Evolutionary conservation across 78 protist species (phyloP).

Genomic region (Bodo saltans): DNA sequence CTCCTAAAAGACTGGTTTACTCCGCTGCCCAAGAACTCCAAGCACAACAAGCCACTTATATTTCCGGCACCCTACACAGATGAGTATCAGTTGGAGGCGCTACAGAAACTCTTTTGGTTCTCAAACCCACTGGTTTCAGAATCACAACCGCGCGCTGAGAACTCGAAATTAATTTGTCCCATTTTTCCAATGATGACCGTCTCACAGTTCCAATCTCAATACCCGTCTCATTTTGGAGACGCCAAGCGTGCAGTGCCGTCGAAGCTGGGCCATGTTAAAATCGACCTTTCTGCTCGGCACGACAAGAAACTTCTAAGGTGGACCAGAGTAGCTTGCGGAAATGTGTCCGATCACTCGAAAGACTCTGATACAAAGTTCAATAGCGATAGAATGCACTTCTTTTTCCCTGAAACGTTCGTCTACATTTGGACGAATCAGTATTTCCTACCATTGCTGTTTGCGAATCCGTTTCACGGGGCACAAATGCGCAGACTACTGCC

Average conservation of each 20-base stretch:
- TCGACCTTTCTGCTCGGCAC: constrained; percentile 4
- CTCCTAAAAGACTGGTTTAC: constrained; percentile 20
- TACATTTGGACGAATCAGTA: constrained; percentile 29
- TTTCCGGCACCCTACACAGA: background rate
- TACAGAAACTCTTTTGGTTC: background rate
- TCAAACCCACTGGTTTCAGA: background rate
- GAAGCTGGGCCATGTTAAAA: constrained; percentile 1
- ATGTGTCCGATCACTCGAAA: background rate
- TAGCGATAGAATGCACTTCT: too few relatives aligned
- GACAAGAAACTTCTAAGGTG: background rate
- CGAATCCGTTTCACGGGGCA: background rate
- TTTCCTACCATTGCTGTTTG: background rate
- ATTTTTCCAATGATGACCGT: background rate
- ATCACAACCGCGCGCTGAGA: background rate
- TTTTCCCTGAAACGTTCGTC: background rate
- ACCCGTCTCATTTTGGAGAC: background rate
- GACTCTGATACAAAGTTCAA: too few relatives aligned
- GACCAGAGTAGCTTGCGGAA: background rate
- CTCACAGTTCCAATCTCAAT: background rate
- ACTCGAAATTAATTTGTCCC: background rate
- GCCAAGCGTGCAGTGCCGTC: background rate
- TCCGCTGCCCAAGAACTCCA: background rate
- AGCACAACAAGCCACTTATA: background rate
- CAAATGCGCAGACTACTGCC: background rate
- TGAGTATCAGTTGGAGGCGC: background rate